Conservation (phyloP, 495 filamentous ascomycete genomes). For the Lentithecium fluviatile region DNA sequence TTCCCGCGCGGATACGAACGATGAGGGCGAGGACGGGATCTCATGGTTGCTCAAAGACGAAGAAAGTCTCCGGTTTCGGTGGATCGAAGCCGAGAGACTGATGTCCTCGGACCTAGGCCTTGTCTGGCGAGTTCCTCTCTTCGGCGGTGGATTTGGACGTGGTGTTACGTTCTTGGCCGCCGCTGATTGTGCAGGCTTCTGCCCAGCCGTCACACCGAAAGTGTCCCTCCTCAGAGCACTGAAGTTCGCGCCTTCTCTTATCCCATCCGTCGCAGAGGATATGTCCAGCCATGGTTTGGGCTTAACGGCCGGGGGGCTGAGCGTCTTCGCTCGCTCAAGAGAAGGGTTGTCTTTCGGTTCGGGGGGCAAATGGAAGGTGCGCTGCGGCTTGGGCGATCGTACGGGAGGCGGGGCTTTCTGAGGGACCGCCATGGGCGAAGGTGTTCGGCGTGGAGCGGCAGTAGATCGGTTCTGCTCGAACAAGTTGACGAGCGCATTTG, state of each 20-base stretch:
- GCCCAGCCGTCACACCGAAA: constrained; percentile 14
- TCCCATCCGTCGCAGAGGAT: constrained; percentile 6
- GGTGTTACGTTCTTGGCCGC: constrained; percentile 3
- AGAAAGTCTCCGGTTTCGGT: constrained; percentile 2
- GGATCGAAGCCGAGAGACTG: constrained; percentile 1
- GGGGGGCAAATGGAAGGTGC: constrained; percentile 11
- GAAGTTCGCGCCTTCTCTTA: constrained; percentile 4
- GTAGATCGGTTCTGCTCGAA: constrained; percentile 51
- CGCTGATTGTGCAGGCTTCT: constrained; percentile 22
- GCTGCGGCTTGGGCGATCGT: constrained; percentile 33
- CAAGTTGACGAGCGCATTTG: constrained; percentile 58
- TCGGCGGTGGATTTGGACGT: constrained; percentile 8
- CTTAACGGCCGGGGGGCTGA: constrained; percentile 4
- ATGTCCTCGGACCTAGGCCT: constrained; percentile 14
- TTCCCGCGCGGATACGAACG: constrained; percentile 32
- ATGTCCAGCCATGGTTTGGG: neutral
- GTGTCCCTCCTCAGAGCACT: constrained; percentile 10
- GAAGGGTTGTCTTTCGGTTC: constrained; percentile 1
- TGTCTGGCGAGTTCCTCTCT: constrained; percentile 7
- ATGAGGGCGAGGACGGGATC: constrained; percentile 28
- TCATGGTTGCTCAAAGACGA: constrained; percentile 20
- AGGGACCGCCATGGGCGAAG: constrained; percentile 3
- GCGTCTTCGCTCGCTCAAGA: neutral
- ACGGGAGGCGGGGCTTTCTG: constrained; percentile 31
- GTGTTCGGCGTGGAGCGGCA: neutral